Evolutionary conservation across 2,329 filamentous ascomycete genomes (phyloP).

Genomic region (Cytospora chrysosperma): DNA sequence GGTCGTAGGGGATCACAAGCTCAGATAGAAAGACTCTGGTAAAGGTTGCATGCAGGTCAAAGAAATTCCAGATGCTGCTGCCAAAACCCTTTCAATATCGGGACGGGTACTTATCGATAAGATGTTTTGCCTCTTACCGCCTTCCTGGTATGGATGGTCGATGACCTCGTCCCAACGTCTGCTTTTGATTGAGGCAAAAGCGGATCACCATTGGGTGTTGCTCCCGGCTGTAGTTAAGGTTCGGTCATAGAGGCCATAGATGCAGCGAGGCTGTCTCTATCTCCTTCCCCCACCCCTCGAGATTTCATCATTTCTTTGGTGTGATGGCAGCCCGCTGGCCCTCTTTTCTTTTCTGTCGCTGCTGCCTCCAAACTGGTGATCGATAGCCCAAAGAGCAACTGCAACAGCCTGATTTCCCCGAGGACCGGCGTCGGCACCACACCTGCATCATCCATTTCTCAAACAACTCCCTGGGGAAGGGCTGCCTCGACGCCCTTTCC

Average conservation of each 20-base stretch:
- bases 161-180: neutral
- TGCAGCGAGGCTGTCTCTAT: neutral
- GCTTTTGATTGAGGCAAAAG: neutral
- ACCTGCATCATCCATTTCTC: neutral
- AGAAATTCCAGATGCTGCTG: conserved; percentile 5
- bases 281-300: neutral
- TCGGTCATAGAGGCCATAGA: neutral
- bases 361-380: conserved; percentile 10
- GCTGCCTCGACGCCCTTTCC: conserved; percentile 1
- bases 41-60: neutral
- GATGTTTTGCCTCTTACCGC: conserved; percentile 14
- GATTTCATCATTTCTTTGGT: neutral
- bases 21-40: neutral
- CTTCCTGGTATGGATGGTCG: conserved; percentile 1
- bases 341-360: conserved; percentile 4
- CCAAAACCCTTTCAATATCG: neutral
- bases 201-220: neutral
- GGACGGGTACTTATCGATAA: conserved; percentile 2
- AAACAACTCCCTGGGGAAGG: neutral
- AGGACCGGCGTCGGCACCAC: neutral
- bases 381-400: neutral
- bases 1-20: neutral
- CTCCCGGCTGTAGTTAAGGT: neutral
- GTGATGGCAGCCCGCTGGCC: conserved; percentile 10
- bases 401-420: neutral